Base-by-base conservation (phyloP, 1,139 yeast species). In the Diutina scorzettiae region DNA sequence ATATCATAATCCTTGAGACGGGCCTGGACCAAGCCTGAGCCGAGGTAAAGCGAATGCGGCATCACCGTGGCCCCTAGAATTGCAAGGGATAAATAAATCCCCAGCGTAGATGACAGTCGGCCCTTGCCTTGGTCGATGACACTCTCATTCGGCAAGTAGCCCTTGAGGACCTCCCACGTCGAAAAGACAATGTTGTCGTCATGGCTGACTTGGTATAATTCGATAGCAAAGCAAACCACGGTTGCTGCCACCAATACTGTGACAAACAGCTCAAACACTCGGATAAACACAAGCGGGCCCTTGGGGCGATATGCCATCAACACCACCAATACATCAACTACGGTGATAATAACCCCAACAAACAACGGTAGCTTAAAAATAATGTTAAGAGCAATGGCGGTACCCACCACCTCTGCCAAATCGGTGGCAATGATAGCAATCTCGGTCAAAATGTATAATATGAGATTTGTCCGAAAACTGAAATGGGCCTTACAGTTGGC, bases 31-130 rank as follows among this genome's bases (percentile, higher is more conserved):
- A 91, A 70, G 1, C 96, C 95, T 0, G 95, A 83, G 1, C 98
- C 98, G 44, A 91, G 66, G 56, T 84, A 91, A 39, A 91, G 66
- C 1, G 95, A 82, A 58, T 91, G 98, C 3, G 98, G 98, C 98
- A 91, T 91, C 25, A 91, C 95, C 1, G 97, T 93, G 24, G 97
- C 96, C 18, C 98, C 98, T 43, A 91, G 66, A 43, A 91, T 83
- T 19, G 96, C 97, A 51, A 94, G 78, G 42, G 95, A 78, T 36
- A 86, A 66, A 56, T 84, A 91, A 37, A 89, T 65, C n/a, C 39
- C 39, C 39, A 34, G 39, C 4, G 19, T 12, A 9, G n/a, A 14
- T 4, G 39, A 9, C 9, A 9, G 9, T 31, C 84, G 80, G 46
- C 80, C 77, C 43, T 67, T 52, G 44, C 85, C 84, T 61, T 65